Evolutionary conservation across 257 asterid species (phyloP).

Genomic region (Ajuga chamaepitys): DNA sequence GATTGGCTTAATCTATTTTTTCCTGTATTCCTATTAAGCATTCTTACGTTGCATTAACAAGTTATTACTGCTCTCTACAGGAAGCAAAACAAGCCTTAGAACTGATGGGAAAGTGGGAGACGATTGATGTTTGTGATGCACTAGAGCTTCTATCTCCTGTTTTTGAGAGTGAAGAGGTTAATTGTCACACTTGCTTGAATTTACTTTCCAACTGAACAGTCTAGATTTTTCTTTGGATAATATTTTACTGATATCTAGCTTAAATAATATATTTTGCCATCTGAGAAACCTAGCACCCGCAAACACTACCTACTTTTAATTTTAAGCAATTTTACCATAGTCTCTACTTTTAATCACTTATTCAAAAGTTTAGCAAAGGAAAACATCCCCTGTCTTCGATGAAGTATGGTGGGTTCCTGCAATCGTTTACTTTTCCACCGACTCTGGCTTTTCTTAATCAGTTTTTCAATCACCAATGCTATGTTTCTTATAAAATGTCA

Average conservation of each 20-base stretch:
- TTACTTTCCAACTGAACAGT: not conserved
- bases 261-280: slow-evolving; percentile 5
- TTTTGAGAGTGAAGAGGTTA: slow-evolving; percentile 98
- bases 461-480: not conserved
- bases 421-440: not conserved
- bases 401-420: not conserved
- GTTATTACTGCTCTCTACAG: slow-evolving; percentile 30
- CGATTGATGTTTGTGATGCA: slow-evolving; percentile 95
- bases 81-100: slow-evolving; percentile 98
- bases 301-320: too few species aligned
- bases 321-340: too few species aligned
- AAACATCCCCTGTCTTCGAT: not conserved
- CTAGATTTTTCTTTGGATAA: not conserved
- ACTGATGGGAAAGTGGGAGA: slow-evolving; percentile 94
- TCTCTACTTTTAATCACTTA: too few species aligned
- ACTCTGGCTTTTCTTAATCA: not conserved
- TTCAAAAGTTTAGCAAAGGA: slow-evolving; percentile 1
- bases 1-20: not conserved
- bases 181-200: slow-evolving; percentile 13
- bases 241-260: not conserved
- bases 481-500: not conserved
- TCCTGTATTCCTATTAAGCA: not conserved
- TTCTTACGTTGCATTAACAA: not conserved
- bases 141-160: slow-evolving; percentile 93
- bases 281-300: slow-evolving; percentile 15